phyloP scores from a whole-genome alignment of 345 rosid species.

The Gossypium thurberi region DNA sequence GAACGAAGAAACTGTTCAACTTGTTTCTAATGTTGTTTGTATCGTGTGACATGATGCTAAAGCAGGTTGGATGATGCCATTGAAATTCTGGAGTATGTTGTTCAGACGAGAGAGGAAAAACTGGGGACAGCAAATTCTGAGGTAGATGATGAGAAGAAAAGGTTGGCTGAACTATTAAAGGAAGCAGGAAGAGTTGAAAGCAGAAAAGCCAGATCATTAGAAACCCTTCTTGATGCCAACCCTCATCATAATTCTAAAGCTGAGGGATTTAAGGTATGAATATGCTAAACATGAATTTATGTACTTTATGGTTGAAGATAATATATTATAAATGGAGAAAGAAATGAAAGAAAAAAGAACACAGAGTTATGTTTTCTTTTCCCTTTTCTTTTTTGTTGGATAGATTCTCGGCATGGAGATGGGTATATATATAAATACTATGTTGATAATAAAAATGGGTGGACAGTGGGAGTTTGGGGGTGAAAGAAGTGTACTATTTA shows the following conservation, averaged over 20 bases:
- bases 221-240: conserved; percentile 68
- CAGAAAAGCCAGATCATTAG: conserved; percentile 67
- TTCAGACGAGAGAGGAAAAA: conserved; percentile 73
- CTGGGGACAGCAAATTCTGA: conserved; percentile 87
- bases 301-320: neutral
- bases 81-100: conserved; percentile 56
- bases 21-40: neutral
- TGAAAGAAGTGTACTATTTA: neutral
- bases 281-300: neutral
- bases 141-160: conserved; percentile 56
- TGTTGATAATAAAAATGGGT: neutral
- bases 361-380: too few species aligned
- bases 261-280: neutral
- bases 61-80: conserved; percentile 86
- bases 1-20: neutral
- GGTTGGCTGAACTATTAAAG: conserved; percentile 67
- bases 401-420: conserved; percentile 4
- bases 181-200: conserved; percentile 71
- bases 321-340: neutral
- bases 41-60: conserved; percentile 10
- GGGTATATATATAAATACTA: neutral
- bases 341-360: neutral
- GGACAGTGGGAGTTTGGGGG: neutral
- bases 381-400: neutral
- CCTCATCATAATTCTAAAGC: conserved; percentile 11